phyloP scores from a whole-genome alignment of 2,329 filamentous ascomycete genomes.

The Orbilia ellipsospora region DNA sequence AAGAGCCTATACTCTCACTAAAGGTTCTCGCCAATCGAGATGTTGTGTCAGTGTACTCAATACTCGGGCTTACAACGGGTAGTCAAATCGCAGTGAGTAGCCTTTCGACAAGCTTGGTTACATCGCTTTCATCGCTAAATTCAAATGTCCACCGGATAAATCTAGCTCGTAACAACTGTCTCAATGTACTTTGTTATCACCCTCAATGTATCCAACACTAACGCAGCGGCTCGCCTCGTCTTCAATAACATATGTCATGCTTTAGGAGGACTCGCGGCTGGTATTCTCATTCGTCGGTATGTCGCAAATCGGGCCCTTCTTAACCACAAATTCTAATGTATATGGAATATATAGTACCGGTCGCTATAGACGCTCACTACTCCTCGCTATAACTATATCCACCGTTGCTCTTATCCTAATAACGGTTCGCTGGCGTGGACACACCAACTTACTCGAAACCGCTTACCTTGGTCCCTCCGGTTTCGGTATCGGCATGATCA shows the following conservation, averaged over 20 bases:
- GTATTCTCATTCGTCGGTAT: slow-evolving; percentile 65
- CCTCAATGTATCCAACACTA: slow-evolving; percentile 68
- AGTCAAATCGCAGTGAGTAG: slow-evolving; percentile 41
- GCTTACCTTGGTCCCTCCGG: slow-evolving; percentile 69
- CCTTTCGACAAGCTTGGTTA: not conserved
- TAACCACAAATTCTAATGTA: not conserved
- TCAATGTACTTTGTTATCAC: slow-evolving; percentile 78
- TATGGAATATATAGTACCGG: slow-evolving; percentile 65
- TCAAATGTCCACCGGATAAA: not conserved
- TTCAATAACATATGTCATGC: slow-evolving; percentile 76
- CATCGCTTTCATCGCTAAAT: not conserved
- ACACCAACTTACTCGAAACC: slow-evolving; percentile 63
- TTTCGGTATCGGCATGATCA: slow-evolving; percentile 63
- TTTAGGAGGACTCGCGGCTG: slow-evolving; percentile 71
- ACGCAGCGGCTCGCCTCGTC: slow-evolving; percentile 72
- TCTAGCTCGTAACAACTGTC: slow-evolving; percentile 71
- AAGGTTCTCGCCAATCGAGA: slow-evolving; percentile 67
- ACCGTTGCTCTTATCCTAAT: slow-evolving; percentile 55
- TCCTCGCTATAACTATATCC: slow-evolving; percentile 63
- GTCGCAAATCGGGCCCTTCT: not conserved
- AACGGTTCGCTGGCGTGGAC: slow-evolving; percentile 69
- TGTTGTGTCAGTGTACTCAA: slow-evolving; percentile 68
- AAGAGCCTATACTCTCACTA: slow-evolving; percentile 72
- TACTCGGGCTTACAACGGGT: slow-evolving; percentile 62
- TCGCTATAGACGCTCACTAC: slow-evolving; percentile 69